Evolutionary conservation across 2,329 filamentous ascomycete genomes (phyloP).

Genomic region (Trichoderma sp.): DNA sequence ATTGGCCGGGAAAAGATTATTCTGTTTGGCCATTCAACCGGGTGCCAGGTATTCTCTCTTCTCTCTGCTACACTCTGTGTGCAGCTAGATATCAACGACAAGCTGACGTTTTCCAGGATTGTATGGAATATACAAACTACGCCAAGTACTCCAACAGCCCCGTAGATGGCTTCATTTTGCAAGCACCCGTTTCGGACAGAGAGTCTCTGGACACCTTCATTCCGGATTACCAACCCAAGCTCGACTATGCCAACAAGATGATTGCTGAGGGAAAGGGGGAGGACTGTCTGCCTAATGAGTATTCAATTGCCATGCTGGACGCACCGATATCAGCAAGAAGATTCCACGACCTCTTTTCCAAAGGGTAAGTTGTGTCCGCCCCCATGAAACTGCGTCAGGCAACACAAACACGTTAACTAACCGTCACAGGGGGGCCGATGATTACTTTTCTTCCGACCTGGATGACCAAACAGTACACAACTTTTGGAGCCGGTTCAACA

Average conservation of each 20-base stretch:
- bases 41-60: constrained; percentile 47
- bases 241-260: constrained; percentile 52
- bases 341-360: constrained; percentile 48
- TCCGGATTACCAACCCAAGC: constrained; percentile 42
- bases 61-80: not conserved
- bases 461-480: constrained; percentile 49
- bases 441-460: constrained; percentile 85
- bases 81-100: not conserved
- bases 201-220: constrained; percentile 56
- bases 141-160: constrained; percentile 45
- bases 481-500: constrained; percentile 64
- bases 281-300: constrained; percentile 52
- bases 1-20: constrained; percentile 52
- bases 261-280: constrained; percentile 52
- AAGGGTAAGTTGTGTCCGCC: constrained; percentile 43
- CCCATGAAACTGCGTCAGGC: not conserved
- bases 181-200: constrained; percentile 76
- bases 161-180: constrained; percentile 74
- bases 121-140: constrained; percentile 52
- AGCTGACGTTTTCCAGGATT: constrained; percentile 43
- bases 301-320: constrained; percentile 40
- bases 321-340: constrained; percentile 53
- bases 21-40: constrained; percentile 58
- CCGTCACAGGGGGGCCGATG: constrained; percentile 65
- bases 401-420: not conserved